These are phyloP conservation scores for Diutina catenulata DNA, from an alignment of 1,139 yeast species.

Conservation along the genomic window DNA sequence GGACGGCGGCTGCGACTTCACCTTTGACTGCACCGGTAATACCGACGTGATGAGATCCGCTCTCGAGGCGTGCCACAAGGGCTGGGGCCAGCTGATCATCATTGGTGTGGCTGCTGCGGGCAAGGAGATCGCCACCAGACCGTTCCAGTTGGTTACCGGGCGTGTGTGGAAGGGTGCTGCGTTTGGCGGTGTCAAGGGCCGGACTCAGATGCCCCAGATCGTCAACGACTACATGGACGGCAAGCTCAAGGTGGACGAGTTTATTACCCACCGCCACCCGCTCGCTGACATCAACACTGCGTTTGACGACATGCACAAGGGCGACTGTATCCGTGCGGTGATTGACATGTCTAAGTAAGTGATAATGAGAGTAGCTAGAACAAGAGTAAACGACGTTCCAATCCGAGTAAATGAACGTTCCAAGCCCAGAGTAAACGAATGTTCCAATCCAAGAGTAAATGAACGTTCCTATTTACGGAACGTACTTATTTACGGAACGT, in stretches of 20 bases:
- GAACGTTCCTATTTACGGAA: too few relatives aligned
- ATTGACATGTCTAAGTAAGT: conserved; percentile 14
- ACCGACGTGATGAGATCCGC: conserved; percentile 92
- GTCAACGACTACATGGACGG: conserved; percentile 82
- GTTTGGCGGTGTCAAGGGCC: conserved; percentile 96
- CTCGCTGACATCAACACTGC: conserved; percentile 75
- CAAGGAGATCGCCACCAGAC: conserved; percentile 89
- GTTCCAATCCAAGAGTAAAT: too few relatives aligned
- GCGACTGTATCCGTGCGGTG: conserved; percentile 91
- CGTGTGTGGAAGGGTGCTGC: conserved; percentile 99
- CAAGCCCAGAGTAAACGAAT: too few relatives aligned
- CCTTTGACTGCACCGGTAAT: conserved; percentile 98
- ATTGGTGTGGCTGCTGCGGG: conserved; percentile 99
- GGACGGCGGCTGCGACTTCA: conserved; percentile 92
- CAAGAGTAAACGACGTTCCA: too few relatives aligned
- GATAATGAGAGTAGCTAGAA: not conserved
- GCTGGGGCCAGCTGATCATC: conserved; percentile 93
- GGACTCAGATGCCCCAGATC: conserved; percentile 85
- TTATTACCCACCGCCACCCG: conserved; percentile 80
- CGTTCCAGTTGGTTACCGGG: conserved; percentile 97
- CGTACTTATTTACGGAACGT: too few relatives aligned
- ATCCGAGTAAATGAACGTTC: too few relatives aligned
- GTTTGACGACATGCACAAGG: conserved; percentile 89
- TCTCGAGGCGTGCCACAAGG: conserved; percentile 94
- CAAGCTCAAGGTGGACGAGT: conserved; percentile 83